A percentile compares a stretch with the other conserved stretches of the same genome.
These are phyloP conservation scores for Pseudoneurospora amorphoporcata DNA, from an alignment of 495 filamentous ascomycete species.

Conservation along the genomic window DNA sequence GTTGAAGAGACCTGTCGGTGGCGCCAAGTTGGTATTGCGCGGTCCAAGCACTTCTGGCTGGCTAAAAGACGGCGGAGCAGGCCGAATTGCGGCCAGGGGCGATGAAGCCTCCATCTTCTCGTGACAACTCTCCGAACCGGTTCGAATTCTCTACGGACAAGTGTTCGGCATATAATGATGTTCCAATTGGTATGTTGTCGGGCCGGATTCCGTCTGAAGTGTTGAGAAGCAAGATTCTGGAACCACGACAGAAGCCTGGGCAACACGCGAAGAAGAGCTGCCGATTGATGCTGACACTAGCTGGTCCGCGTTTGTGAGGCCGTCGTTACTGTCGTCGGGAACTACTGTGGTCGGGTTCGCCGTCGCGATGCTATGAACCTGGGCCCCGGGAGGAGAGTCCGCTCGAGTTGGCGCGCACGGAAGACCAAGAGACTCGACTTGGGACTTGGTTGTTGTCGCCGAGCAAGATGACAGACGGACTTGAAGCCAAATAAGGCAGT, in stretches of 20 bases:
- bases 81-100: constrained; percentile 88
- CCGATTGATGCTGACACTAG: background rate
- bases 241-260: background rate
- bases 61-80: constrained; percentile 48
- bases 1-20: constrained; percentile 52
- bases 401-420: background rate
- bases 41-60: constrained; percentile 34
- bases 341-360: background rate
- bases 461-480: background rate
- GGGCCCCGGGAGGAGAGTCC: background rate
- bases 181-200: background rate
- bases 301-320: background rate
- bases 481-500: background rate
- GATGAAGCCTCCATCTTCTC: constrained; percentile 79
- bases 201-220: background rate
- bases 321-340: background rate
- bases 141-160: background rate
- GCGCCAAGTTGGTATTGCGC: constrained; percentile 37
- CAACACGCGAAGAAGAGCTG: background rate
- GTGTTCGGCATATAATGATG: background rate
- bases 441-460: background rate
- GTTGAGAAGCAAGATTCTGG: background rate
- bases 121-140: background rate
- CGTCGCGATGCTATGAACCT: background rate
- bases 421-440: background rate